Conservation (phyloP, 108 stramenopile genomes). For the Discostella stelligeroides region DNA sequence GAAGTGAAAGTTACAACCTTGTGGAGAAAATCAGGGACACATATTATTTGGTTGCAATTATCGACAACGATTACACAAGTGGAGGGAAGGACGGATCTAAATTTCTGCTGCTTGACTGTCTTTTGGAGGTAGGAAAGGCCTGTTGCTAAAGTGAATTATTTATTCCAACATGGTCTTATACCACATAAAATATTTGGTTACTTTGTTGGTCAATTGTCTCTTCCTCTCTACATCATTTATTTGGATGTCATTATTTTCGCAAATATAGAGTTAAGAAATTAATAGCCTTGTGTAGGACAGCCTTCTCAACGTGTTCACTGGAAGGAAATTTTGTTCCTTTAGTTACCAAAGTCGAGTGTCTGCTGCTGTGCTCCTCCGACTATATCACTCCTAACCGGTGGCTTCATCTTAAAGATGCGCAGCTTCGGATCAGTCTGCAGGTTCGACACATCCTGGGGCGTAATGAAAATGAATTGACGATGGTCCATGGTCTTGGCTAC, state of each 20-base stretch:
- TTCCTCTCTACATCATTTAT: no score
- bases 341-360: conserved; percentile 58
- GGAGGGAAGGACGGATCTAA: conserved; percentile 28
- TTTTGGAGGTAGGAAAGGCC: conserved; percentile 32
- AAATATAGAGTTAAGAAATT: not conserved
- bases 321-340: not conserved
- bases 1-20: conserved; percentile 75
- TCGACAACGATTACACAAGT: conserved; percentile 90
- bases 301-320: not conserved
- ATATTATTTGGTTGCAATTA: conserved; percentile 92
- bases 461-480: conserved; percentile 96
- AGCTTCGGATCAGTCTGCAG: conserved; percentile 58
- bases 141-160: no score
- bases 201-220: no score
- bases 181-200: no score
- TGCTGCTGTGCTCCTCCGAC: conserved; percentile 73
- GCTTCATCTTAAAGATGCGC: conserved; percentile 71
- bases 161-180: no score
- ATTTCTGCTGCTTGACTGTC: conserved; percentile 30
- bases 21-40: conserved; percentile 89
- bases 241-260: not conserved
- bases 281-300: not conserved
- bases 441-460: conserved; percentile 89
- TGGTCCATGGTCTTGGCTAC: conserved; percentile 73
- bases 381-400: conserved; percentile 48